phyloP scores from a whole-genome alignment of 2,329 filamentous ascomycete species.

The Raffaelea arxii region DNA sequence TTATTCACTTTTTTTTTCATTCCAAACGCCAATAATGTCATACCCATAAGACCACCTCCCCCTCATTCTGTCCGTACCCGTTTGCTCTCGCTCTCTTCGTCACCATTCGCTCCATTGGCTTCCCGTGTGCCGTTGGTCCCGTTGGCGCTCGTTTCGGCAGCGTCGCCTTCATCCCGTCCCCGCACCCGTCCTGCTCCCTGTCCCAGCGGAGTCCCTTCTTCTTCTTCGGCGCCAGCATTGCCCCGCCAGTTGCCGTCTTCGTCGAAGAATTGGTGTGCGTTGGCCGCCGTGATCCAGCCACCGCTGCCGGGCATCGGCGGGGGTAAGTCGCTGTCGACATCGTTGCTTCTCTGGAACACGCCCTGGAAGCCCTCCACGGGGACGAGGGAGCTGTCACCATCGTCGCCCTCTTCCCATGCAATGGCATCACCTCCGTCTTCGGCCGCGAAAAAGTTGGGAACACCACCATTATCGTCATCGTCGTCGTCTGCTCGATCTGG shows the following conservation, averaged over 20 bases:
- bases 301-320: constrained; percentile 62
- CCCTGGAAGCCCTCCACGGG: constrained; percentile 50
- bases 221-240: constrained; percentile 31
- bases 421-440: constrained; percentile 43
- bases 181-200: constrained; percentile 54
- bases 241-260: constrained; percentile 70
- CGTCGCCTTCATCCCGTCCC: constrained; percentile 33
- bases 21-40: too few relatives aligned
- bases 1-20: too few relatives aligned
- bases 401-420: constrained; percentile 28
- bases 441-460: constrained; percentile 48
- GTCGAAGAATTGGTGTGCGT: constrained; percentile 76
- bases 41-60: too few relatives aligned
- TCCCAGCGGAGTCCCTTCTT: constrained; percentile 44
- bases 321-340: constrained; percentile 36
- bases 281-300: constrained; percentile 87
- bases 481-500: constrained; percentile 58
- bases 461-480: constrained; percentile 37
- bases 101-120: constrained; percentile 19
- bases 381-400: constrained; percentile 38
- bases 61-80: constrained; percentile 33
- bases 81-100: constrained; percentile 34
- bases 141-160: neutral
- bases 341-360: constrained; percentile 32
- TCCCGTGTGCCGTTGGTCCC: neutral